Evolutionary conservation across 2,329 filamentous ascomycete genomes (phyloP).

Genomic region (Apiospora phragmitis): DNA sequence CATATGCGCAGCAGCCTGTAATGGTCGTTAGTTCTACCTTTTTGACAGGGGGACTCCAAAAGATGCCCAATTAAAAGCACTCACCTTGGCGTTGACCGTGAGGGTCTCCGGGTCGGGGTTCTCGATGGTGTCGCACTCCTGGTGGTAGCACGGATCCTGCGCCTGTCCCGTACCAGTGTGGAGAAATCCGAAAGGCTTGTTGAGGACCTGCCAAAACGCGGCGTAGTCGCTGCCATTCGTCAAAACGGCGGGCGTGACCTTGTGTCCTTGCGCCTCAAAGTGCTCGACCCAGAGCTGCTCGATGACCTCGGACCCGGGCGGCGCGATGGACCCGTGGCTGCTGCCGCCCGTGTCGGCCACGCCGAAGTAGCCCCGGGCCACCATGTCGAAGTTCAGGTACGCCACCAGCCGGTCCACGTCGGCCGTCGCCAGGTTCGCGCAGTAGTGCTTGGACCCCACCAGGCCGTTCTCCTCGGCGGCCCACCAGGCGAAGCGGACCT

Average conservation of each 20-base stretch:
- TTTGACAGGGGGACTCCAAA: too few relatives aligned
- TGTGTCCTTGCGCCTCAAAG: slow-evolving; percentile 25
- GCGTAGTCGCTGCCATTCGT: slow-evolving; percentile 57
- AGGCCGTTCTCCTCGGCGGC: slow-evolving; percentile 32
- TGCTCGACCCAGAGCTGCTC: slow-evolving; percentile 33
- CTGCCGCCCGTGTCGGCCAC: slow-evolving; percentile 35
- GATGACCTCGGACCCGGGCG: slow-evolving; percentile 34
- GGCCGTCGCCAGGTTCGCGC: slow-evolving; percentile 23
- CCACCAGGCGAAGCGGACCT: slow-evolving; percentile 35
- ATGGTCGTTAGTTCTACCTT: not conserved
- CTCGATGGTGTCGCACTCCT: slow-evolving; percentile 33
- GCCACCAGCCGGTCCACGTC: slow-evolving; percentile 30
- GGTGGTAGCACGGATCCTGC: slow-evolving; percentile 39
- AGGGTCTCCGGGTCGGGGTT: slow-evolving; percentile 33
- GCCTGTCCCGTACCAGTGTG: slow-evolving; percentile 49
- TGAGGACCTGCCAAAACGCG: slow-evolving; percentile 34
- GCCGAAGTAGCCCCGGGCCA: slow-evolving; percentile 33
- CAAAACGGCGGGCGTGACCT: slow-evolving; percentile 29
- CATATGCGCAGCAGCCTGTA: slow-evolving; percentile 32
- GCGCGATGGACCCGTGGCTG: slow-evolving; percentile 37
- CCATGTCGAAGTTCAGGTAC: slow-evolving; percentile 40
- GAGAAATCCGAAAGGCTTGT: slow-evolving; percentile 37
- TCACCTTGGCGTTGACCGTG: slow-evolving; percentile 32
- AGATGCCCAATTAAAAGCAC: not conserved
- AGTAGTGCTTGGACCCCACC: slow-evolving; percentile 33